Percentiles rank a stretch among this genome's conserved stretches.
These are phyloP conservation scores for Sporothrix pallida DNA, from an alignment of 2,329 filamentous ascomycete species.

Conservation along the genomic window DNA sequence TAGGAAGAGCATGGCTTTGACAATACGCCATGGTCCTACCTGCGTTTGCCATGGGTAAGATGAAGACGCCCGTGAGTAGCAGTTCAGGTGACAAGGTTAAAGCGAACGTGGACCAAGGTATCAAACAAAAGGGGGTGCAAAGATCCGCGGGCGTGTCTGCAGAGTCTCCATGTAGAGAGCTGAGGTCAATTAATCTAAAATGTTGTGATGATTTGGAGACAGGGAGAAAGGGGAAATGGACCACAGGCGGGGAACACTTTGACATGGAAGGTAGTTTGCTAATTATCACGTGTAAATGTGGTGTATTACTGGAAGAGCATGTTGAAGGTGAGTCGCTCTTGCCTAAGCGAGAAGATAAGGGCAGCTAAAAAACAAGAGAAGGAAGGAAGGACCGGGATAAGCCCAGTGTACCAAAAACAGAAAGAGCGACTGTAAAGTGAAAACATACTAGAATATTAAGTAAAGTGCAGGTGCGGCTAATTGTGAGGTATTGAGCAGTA, in stretches of 20 bases:
- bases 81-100: too few species aligned
- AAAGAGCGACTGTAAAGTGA: background rate
- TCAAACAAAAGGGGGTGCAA: background rate
- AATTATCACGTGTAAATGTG: slow-evolving; percentile 1
- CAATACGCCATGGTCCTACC: background rate
- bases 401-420: background rate
- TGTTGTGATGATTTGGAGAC: slow-evolving; percentile 3
- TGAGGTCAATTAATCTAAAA: background rate
- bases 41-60: too few species aligned
- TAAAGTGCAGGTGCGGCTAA: background rate
- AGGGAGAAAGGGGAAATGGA: background rate
- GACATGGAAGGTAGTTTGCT: background rate
- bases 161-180: background rate
- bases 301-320: slow-evolving; percentile 22
- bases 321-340: background rate
- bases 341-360: background rate
- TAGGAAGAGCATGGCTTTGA: background rate
- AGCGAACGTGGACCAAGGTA: too few species aligned
- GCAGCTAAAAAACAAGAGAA: background rate
- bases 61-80: too few species aligned
- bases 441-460: background rate
- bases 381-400: background rate
- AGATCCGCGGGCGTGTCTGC: background rate
- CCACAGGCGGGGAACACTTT: background rate
- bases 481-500: background rate